A percentile compares a stretch with the other conserved stretches of the same genome.
phyloP scores from a whole-genome alignment of 768 basidiomycete species.

The Trichaptum fuscoviolaceum region DNA sequence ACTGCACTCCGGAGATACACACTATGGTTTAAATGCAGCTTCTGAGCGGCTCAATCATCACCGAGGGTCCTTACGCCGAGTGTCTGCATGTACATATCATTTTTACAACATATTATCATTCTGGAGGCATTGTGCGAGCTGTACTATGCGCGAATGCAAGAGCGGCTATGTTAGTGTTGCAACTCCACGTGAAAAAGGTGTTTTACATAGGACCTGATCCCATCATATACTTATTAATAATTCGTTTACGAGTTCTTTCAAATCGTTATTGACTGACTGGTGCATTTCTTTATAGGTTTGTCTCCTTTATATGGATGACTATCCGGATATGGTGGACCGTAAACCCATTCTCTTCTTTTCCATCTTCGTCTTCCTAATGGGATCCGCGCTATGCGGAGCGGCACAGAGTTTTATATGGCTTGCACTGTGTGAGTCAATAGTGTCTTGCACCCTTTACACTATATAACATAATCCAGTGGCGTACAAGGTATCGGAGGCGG shows the following conservation, averaged over 20 bases:
- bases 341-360: slow-evolving; percentile 12
- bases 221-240: no score
- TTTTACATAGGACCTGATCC: no score
- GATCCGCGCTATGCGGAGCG: slow-evolving; percentile 22
- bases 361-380: slow-evolving; percentile 12
- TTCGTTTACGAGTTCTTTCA: not conserved
- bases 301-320: slow-evolving; percentile 8
- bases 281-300: not conserved
- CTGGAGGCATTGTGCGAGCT: not conserved
- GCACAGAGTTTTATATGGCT: slow-evolving; percentile 26
- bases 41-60: no score
- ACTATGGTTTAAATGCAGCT: no score
- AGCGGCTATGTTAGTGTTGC: not conserved
- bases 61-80: not conserved
- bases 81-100: not conserved
- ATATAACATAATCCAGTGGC: slow-evolving; percentile 15
- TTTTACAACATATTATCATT: not conserved
- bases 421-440: slow-evolving; percentile 7
- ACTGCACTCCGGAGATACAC: no score
- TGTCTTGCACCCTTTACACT: not conserved
- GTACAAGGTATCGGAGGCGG: slow-evolving; percentile 27
- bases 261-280: not conserved
- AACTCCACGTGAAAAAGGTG: no score
- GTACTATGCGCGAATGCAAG: not conserved
- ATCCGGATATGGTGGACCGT: slow-evolving; percentile 13